Conservation (phyloP, 805 yeast genomes). For the Sugiyamaella marilandica region DNA sequence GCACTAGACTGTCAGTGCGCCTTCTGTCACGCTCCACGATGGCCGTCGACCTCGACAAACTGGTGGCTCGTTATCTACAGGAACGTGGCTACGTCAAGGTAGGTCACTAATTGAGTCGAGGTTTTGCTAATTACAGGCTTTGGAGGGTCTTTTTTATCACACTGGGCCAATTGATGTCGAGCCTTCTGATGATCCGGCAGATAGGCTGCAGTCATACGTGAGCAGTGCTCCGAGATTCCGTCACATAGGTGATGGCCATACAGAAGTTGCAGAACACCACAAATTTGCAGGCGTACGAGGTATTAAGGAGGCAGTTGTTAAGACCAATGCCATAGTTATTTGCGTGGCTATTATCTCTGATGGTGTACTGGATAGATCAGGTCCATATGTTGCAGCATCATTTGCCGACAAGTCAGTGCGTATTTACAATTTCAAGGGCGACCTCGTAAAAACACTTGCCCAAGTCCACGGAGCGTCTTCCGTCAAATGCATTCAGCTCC, state of each 20-base stretch:
- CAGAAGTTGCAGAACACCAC: not conserved
- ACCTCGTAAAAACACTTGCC: slow-evolving; percentile 3
- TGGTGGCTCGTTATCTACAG: slow-evolving; percentile 14
- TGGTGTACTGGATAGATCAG: not conserved
- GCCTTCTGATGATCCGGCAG: not conserved
- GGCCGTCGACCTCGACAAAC: not conserved
- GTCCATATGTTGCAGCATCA: slow-evolving; percentile 1
- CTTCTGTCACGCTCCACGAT: too few species aligned
- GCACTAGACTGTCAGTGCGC: too few species aligned
- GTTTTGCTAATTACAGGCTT: not conserved
- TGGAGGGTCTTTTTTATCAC: slow-evolving; percentile 7
- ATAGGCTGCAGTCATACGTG: not conserved
- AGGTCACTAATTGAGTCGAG: not conserved
- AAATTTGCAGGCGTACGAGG: not conserved
- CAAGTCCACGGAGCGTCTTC: slow-evolving; percentile 15
- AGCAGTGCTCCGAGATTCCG: not conserved
- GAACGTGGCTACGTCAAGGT: slow-evolving; percentile 10
- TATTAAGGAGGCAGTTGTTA: not conserved
- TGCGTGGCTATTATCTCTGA: slow-evolving; percentile 3
- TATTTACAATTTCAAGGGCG: slow-evolving; percentile 5
- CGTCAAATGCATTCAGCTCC: slow-evolving; percentile 6
- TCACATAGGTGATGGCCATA: not conserved
- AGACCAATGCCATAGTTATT: not conserved
- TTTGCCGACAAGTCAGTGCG: slow-evolving; percentile 13
- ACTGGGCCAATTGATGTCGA: not conserved